Conservation (phyloP, 2,329 filamentous ascomycete genomes). For the Hypoxylon sp. region DNA sequence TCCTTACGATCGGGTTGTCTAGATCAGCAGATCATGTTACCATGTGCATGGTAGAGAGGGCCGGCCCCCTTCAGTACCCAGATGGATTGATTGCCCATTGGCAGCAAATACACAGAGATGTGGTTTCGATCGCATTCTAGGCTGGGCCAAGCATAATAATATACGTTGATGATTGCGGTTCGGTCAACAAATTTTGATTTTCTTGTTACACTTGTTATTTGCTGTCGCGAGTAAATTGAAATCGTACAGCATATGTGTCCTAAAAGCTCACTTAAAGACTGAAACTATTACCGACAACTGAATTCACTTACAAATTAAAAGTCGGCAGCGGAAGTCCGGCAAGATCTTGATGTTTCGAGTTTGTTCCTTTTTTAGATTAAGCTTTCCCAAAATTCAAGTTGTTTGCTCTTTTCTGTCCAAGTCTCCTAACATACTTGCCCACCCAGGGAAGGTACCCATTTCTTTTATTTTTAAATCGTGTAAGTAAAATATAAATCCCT, state of each 20-base stretch:
- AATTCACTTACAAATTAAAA: constrained; percentile 7
- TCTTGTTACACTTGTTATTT: constrained; percentile 26
- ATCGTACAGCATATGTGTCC: constrained; percentile 22
- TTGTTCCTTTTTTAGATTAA: constrained; percentile 25
- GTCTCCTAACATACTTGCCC: constrained; percentile 12
- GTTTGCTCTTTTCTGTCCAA: constrained; percentile 27
- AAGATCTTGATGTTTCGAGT: constrained; percentile 9
- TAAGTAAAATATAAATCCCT: constrained; percentile 7
- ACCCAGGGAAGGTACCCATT: constrained; percentile 17
- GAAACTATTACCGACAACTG: constrained; percentile 5
- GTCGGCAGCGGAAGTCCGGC: constrained; percentile 23
- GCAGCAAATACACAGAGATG: constrained; percentile 18
- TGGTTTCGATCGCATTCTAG: constrained; percentile 42
- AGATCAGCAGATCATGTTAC: constrained; percentile 44
- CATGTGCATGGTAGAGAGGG: constrained; percentile 29
- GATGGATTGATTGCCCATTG: constrained; percentile 28
- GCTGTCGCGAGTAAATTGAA: constrained; percentile 34
- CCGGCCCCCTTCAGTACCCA: constrained; percentile 19
- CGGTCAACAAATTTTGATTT: constrained; percentile 23
- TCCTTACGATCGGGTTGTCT: constrained; percentile 34
- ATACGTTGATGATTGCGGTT: constrained; percentile 30
- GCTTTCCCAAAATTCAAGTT: constrained; percentile 23
- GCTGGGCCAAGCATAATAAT: constrained; percentile 23
- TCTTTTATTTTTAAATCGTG: not conserved
- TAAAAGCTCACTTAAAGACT: constrained; percentile 13